Base-by-base conservation (phyloP, 768 basidiomycete genomes). In the Leccinum disarticulatum region DNA sequence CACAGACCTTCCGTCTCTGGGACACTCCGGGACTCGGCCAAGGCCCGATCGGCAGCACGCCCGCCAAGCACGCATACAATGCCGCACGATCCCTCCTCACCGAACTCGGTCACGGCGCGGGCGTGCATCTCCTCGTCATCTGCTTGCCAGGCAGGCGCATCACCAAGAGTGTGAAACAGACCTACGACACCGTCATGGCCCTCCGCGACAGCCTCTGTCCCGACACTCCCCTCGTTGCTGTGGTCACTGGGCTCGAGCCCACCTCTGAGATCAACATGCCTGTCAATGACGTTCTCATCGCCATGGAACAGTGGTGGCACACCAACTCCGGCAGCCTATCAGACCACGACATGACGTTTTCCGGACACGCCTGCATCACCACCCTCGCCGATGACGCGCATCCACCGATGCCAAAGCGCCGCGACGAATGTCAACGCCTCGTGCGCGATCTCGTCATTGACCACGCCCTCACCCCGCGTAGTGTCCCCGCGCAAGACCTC, bases 1-100 rank as follows among this genome's bases (percentile, higher is more conserved):
- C 61, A 0, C 68, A 70, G 28, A 70, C 59, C 1, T 70, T 68
- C 10, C 68, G 68, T 56, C 63, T 69, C 33, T 69, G 68, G 68
- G 68, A 69, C 38, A 69, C 68, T 7, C 68, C 68, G 0, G 68
- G 68, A 15, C 56, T 69, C 36, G 43, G 66, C 2, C 52, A 57
- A 14, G 59, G 59, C 30, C 68, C 67, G 3, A 9, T 43, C 3
- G 68, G 66, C 8, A 49, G 56, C 46, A 22, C 46, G 5, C 36
- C 61, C 28, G 31, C 52, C 3, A 69, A 52, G 56, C 52, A 53
- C 11, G 66, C 68, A 10, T 25, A 63, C 31, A 68, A 49, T 13
- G 68, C 68, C 7, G 1, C 68, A n/a, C 68, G 52, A 13, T 55
- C 68, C 10, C 68, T 69, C 43, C 59, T 69, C 52, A 63, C 64